A percentile compares a stretch with the other conserved stretches of the same genome.
Conservation (phyloP, 176 grass and related monocot species). For the Paspalum notatum region DNA sequence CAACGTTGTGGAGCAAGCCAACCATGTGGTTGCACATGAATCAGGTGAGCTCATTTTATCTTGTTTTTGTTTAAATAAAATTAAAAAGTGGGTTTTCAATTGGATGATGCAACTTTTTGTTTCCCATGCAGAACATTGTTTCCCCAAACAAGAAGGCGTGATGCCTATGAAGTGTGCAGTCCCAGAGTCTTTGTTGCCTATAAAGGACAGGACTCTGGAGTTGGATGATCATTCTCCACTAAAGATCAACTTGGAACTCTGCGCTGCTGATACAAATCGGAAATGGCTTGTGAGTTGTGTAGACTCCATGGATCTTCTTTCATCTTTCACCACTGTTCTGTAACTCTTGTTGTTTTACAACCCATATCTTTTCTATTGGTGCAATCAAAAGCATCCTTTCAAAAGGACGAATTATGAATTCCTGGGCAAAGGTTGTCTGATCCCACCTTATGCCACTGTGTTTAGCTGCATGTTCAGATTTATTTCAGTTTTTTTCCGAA, state of each 20-base stretch:
- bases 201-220: slow-evolving; percentile 18
- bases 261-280: slow-evolving; percentile 19
- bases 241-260: slow-evolving; percentile 35
- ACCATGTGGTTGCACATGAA: background rate
- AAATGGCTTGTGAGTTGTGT: slow-evolving; percentile 58
- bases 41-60: slow-evolving; percentile 43
- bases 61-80: slow-evolving; percentile 15
- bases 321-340: slow-evolving; percentile 22
- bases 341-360: background rate
- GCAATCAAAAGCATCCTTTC: background rate
- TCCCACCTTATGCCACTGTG: background rate
- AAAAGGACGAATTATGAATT: slow-evolving; percentile 21
- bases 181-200: background rate
- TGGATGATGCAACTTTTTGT: slow-evolving; percentile 12
- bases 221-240: slow-evolving; percentile 18
- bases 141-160: slow-evolving; percentile 12
- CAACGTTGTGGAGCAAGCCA: background rate
- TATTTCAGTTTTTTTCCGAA: background rate
- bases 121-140: slow-evolving; percentile 33
- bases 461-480: background rate
- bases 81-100: background rate
- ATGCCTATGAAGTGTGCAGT: slow-evolving; percentile 1
- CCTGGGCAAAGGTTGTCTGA: background rate
- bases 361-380: background rate
- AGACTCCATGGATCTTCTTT: slow-evolving; percentile 2